A percentile compares a stretch with the other conserved stretches of the same genome.
Conservation (phyloP, 192 early-diverging fungal genomes). For the Podila horticola region DNA sequence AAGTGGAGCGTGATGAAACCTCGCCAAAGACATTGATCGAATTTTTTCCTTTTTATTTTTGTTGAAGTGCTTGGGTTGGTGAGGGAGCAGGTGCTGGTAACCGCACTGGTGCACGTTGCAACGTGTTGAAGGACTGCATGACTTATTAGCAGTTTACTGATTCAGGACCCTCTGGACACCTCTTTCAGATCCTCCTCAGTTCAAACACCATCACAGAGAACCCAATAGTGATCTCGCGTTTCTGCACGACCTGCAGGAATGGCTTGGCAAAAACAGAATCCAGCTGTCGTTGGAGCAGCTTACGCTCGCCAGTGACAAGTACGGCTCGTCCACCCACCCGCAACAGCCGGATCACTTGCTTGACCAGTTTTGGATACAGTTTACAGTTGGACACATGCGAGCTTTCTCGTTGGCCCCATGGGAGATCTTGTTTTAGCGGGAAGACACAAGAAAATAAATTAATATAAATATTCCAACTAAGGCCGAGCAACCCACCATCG, state of each 20-base stretch:
- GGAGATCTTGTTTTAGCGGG: conserved; percentile 20
- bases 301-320: conserved; percentile 58
- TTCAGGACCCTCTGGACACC: no score
- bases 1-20: no score
- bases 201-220: conserved; percentile 48
- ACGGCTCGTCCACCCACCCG: conserved; percentile 46
- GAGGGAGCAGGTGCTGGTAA: no score
- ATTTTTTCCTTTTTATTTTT: no score
- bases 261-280: conserved; percentile 26
- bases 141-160: no score
- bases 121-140: no score
- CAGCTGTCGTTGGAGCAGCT: conserved; percentile 51
- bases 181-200: conserved; percentile 3
- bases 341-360: conserved; percentile 44
- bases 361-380: conserved; percentile 56
- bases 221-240: conserved; percentile 42
- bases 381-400: conserved; percentile 47
- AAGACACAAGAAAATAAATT: neutral
- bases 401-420: conserved; percentile 44
- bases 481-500: neutral
- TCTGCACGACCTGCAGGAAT: conserved; percentile 7
- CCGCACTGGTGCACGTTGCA: neutral
- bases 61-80: no score
- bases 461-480: neutral
- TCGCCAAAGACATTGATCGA: no score